These are phyloP conservation scores for Clitoria ternatea DNA, from an alignment of 306 rosid species.

Conservation along the genomic window DNA sequence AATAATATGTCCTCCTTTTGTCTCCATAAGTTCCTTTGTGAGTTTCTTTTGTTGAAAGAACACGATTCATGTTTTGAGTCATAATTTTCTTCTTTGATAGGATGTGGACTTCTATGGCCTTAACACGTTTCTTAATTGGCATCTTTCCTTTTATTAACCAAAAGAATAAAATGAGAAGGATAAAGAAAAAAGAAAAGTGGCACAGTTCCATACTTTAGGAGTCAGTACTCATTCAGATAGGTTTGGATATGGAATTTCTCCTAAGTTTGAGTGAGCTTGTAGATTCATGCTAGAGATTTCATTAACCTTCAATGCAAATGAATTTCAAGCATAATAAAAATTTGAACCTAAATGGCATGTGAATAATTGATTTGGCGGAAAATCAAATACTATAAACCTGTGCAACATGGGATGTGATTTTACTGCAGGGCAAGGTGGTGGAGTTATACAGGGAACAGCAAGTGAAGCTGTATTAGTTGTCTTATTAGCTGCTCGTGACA, in stretches of 20 bases:
- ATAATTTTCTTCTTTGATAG: not conserved
- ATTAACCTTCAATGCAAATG: not conserved
- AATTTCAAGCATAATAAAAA: not conserved
- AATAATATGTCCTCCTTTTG: not conserved
- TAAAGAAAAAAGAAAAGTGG: not conserved
- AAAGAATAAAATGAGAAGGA: not conserved
- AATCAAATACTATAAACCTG: not conserved
- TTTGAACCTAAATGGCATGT: not conserved
- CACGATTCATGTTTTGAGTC: not conserved
- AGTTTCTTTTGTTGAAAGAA: not conserved
- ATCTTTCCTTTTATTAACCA: not conserved
- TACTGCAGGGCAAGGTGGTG: conserved; percentile 83
- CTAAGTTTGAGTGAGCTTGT: conserved; percentile 1
- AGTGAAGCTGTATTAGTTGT: conserved; percentile 97
- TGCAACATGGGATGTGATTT: conserved; percentile 18
- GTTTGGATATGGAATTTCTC: not conserved
- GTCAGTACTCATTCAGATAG: not conserved
- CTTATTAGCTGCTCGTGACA: conserved; percentile 87
- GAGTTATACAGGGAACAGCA: conserved; percentile 96
- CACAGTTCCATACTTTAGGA: not conserved
- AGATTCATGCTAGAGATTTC: conserved; percentile 12
- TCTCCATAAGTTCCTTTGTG: not conserved
- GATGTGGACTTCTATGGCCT: not conserved
- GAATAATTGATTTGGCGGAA: not conserved
- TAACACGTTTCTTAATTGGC: not conserved